Evolutionary conservation across 768 basidiomycete species (phyloP).

Genomic region (Kondoa subrosea): DNA sequence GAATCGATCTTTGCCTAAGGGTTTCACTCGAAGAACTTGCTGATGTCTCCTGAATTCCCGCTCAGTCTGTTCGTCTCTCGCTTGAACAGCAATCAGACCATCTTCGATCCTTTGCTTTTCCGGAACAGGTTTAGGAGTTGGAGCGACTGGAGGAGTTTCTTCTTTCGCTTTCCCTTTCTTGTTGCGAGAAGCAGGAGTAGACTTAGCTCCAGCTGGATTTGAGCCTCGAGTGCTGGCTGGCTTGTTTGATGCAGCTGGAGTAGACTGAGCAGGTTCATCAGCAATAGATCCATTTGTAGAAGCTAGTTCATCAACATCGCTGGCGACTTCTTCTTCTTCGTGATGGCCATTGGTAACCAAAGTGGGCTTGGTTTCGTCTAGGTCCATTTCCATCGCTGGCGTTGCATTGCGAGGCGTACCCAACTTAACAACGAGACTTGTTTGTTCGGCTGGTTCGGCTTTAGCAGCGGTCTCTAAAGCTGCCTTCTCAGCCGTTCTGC

Average conservation of each 20-base stretch:
- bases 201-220: not conserved
- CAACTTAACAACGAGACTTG: not conserved
- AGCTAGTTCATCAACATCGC: conserved; percentile 7
- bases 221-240: no score
- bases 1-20: conserved; percentile 80
- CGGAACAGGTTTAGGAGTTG: no score
- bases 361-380: not conserved
- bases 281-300: not conserved
- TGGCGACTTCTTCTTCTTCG: not conserved
- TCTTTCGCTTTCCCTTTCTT: conserved; percentile 41
- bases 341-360: not conserved
- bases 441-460: not conserved
- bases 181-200: not conserved
- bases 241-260: not conserved
- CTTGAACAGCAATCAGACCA: conserved; percentile 52
- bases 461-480: conserved; percentile 4
- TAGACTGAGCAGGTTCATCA: not conserved
- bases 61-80: conserved; percentile 64
- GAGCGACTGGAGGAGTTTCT: not conserved
- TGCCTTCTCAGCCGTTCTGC: conserved; percentile 7
- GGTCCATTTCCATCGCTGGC: not conserved
- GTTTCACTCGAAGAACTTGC: conserved; percentile 68
- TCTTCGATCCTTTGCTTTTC: conserved; percentile 45
- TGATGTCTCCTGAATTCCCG: conserved; percentile 82
- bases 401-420: not conserved